Percentiles rank a stretch among this genome's conserved stretches.
Conservation (phyloP, 805 yeast genomes). For the Priceomyces medius region DNA sequence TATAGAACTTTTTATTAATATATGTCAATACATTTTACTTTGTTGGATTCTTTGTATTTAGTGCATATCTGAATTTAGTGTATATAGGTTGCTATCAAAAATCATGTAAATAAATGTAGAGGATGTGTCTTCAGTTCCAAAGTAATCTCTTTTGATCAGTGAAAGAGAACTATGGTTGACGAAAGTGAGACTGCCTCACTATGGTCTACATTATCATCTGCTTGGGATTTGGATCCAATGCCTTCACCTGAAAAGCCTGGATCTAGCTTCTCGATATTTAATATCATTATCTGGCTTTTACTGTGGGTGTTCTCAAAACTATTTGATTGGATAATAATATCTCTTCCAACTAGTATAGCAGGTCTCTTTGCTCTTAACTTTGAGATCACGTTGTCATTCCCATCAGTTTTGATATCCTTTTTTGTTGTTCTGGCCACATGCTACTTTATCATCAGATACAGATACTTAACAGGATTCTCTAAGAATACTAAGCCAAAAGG, state of each 20-base stretch:
- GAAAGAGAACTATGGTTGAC: no score
- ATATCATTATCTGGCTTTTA: slow-evolving; percentile 15
- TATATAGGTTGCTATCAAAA: no score
- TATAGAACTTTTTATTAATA: no score
- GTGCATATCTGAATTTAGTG: no score
- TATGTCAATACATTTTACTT: no score
- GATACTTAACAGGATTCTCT: slow-evolving; percentile 63
- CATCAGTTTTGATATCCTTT: slow-evolving; percentile 40
- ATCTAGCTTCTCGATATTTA: slow-evolving; percentile 12
- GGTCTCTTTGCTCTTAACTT: slow-evolving; percentile 37
- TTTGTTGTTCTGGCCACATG: slow-evolving; percentile 29
- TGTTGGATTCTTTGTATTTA: no score
- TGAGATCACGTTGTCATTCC: slow-evolving; percentile 51
- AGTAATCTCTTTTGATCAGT: no score
- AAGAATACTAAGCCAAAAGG: slow-evolving; percentile 32
- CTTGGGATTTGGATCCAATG: neutral
- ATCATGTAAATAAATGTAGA: no score
- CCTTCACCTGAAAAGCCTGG: slow-evolving; percentile 13
- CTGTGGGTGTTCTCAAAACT: slow-evolving; percentile 20
- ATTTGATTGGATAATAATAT: slow-evolving; percentile 16
- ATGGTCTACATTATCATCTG: neutral
- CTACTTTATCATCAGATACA: slow-evolving; percentile 57
- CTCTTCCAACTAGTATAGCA: slow-evolving; percentile 15
- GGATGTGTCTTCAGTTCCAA: no score
- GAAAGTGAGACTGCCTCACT: neutral